These are phyloP conservation scores for Endocarpon pusillum DNA, from an alignment of 495 filamentous ascomycete species.

Conservation along the genomic window DNA sequence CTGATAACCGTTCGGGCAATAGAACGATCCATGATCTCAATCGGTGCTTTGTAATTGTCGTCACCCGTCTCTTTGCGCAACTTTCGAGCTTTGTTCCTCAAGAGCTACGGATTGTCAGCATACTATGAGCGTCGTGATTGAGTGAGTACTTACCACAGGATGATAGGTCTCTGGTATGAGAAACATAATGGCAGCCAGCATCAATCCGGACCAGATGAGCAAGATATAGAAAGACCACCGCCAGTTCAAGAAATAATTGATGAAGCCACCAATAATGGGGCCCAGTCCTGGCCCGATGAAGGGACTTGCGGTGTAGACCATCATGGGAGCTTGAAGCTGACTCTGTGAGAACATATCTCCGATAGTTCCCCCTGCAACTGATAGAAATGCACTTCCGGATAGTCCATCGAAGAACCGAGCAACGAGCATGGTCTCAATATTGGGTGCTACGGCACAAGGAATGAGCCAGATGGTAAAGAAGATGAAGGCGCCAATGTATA, in stretches of 20 bases:
- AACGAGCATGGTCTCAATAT: slow-evolving; percentile 68
- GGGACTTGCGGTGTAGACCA: slow-evolving; percentile 62
- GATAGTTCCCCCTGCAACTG: slow-evolving; percentile 79
- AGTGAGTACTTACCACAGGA: slow-evolving; percentile 30
- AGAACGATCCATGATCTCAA: slow-evolving; percentile 60
- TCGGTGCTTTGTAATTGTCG: slow-evolving; percentile 56
- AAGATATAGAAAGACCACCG: slow-evolving; percentile 84
- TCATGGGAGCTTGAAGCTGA: slow-evolving; percentile 60
- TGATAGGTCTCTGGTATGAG: slow-evolving; percentile 89
- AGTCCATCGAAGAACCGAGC: slow-evolving; percentile 74
- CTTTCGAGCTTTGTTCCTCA: slow-evolving; percentile 54
- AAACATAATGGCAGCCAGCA: slow-evolving; percentile 44
- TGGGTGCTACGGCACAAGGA: slow-evolving; percentile 71
- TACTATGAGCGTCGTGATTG: slow-evolving; percentile 1
- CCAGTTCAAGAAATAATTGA: slow-evolving; percentile 62
- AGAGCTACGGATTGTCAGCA: slow-evolving; percentile 33
- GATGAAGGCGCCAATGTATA: slow-evolving; percentile 64
- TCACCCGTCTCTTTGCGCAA: slow-evolving; percentile 66
- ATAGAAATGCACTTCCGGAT: slow-evolving; percentile 73
- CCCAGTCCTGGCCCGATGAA: slow-evolving; percentile 49
- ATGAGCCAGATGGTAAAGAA: slow-evolving; percentile 77
- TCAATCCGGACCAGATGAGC: slow-evolving; percentile 57
- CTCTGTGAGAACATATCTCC: slow-evolving; percentile 71
- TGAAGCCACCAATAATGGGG: slow-evolving; percentile 43
- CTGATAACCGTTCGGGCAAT: slow-evolving; percentile 50